Conservation (phyloP, 106 monocot species). For the Gastrodia elata region DNA sequence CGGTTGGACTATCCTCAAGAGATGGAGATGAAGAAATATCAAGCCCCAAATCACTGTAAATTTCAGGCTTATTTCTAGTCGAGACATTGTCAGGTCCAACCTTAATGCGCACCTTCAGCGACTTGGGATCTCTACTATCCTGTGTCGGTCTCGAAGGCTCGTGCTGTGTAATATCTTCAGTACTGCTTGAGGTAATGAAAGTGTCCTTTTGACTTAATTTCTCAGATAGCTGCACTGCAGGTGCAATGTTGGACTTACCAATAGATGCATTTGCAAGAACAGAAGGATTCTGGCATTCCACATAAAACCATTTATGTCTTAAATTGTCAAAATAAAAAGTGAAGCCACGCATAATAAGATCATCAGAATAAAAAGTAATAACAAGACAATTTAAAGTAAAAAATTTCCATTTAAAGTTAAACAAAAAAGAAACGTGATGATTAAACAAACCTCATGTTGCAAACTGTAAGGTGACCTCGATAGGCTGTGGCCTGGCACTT, state of each 20-base stretch:
- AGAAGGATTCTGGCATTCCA: conserved; percentile 22
- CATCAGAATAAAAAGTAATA: not conserved
- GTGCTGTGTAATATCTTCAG: conserved; percentile 8
- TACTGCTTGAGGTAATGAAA: conserved; percentile 5
- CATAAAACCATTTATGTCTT: conserved; percentile 15
- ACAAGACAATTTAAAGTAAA: not conserved
- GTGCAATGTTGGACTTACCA: conserved; percentile 16
- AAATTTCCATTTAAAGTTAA: not conserved
- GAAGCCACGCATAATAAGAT: not conserved
- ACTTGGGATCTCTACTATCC: conserved; percentile 37
- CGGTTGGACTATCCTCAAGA: conserved; percentile 40
- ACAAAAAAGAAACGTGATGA: not conserved
- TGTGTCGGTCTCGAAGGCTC: conserved; percentile 11
- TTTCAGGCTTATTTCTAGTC: conserved; percentile 54
- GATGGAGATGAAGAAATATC: conserved; percentile 76
- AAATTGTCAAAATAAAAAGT: not conserved
- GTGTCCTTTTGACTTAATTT: conserved; percentile 20
- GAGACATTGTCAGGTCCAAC: conserved; percentile 36
- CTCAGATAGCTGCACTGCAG: conserved; percentile 9
- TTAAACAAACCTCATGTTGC: conserved; percentile 36
- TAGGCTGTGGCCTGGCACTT: conserved; percentile 12
- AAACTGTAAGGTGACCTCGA: conserved; percentile 41
- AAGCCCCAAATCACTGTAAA: conserved; percentile 76
- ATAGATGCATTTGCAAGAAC: conserved; percentile 29
- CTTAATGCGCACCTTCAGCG: conserved; percentile 79